Evolutionary conservation across 139 green algal species (phyloP).

Genomic region (Limnomonas spitsbergensis): DNA sequence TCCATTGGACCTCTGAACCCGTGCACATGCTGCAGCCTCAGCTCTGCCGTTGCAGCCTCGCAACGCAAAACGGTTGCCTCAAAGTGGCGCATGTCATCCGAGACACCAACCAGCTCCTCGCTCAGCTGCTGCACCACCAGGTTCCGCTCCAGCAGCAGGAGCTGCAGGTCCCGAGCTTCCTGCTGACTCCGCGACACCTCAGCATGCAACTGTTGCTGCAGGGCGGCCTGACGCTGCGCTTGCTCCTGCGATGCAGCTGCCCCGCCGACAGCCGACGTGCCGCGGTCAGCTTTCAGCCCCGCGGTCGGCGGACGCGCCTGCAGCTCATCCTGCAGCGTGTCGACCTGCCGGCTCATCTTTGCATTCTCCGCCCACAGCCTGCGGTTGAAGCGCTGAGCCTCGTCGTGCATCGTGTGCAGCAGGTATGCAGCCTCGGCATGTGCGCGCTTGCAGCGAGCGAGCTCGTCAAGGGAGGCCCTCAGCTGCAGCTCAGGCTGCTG

Average conservation of each 20-base stretch:
- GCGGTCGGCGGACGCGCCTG: not conserved
- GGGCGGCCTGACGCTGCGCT: not conserved
- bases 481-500: not conserved
- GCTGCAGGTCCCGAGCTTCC: conserved; percentile 1
- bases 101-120: conserved; percentile 4
- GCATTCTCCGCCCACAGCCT: conserved; percentile 9
- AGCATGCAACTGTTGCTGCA: not conserved
- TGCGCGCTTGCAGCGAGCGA: not conserved
- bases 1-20: too few relatives aligned
- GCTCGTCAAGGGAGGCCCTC: not conserved
- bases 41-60: not conserved
- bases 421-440: not conserved
- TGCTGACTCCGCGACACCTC: not conserved
- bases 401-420: conserved; percentile 3
- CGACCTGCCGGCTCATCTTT: not conserved
- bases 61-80: conserved; percentile 9
- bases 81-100: conserved; percentile 3
- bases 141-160: conserved; percentile 1
- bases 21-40: not conserved
- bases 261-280: not conserved
- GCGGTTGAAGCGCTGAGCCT: conserved; percentile 15
- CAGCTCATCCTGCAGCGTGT: conserved; percentile 1
- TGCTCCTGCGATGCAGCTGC: not conserved
- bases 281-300: not conserved
- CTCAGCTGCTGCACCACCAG: not conserved